Evolutionary conservation across 1,284 basidiomycete genomes (phyloP), one percentile per base, ranked within the genome.

Genomic region (Lignosus rhinocerotis): DNA sequence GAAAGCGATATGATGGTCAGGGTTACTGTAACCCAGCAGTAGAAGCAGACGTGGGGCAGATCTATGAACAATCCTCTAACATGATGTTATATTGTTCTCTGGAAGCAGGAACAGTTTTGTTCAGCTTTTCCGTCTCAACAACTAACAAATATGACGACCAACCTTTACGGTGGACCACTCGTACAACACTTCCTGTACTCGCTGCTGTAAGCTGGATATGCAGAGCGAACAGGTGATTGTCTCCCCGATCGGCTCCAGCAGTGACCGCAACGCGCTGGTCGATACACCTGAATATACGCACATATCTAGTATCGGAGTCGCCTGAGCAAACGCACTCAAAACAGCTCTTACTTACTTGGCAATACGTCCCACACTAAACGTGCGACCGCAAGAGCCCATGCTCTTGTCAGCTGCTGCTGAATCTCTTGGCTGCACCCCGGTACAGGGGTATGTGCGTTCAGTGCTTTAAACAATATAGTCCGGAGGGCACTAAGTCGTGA

Each of bases 91-190:
- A 61, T 61, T n/a, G 55, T 61, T 55, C 53, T 33, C 60, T 61
- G n/a, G 5, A 10, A 39, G 7, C 14, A 3, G 21, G 14, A 3
- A 44, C 9, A 45, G 10, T 16, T 11, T 5, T 10, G 3, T 19
- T 45, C 8, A 30, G 21, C 12, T 45, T 12, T 45, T 6, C 21
- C 7, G 12, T 14, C 1, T n/a, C 25, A 39, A 41, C 6, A 2
- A 17, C 8, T 1, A 33, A 19, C 36, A 30, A 25, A 46, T 12
- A 1, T 16, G 2, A n/a, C 4, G 25, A 47, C 59, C 32, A 31
- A 62, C 88, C 76, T 88, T 90, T 48, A 90, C 84, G 25, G 83
- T 75, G 12, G 88, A 85, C 88, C 88, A 90, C 64, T 89, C 86
- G 31, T 82, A 70, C 41, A 88, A 73, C 39, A 91, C 75, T 44